Conservation (phyloP, 805 yeast species). For the Spathaspora passalidarum region DNA sequence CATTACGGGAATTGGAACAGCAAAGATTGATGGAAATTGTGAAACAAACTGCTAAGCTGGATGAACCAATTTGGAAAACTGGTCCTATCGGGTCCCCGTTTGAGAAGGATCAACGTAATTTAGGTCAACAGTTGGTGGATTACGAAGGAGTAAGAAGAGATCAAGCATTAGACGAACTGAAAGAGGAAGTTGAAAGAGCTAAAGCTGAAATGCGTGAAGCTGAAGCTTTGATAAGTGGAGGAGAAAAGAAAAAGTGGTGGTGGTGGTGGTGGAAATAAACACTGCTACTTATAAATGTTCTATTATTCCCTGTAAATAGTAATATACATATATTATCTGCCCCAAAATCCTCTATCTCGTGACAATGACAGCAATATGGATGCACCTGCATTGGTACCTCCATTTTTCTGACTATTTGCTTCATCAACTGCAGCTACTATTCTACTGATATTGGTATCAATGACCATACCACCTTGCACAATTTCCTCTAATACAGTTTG, state of each 20-base stretch:
- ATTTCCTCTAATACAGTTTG: constrained; percentile 90
- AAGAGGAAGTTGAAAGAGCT: constrained; percentile 33
- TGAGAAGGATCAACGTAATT: constrained; percentile 45
- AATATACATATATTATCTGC: constrained; percentile 6
- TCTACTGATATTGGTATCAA: constrained; percentile 79
- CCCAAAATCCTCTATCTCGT: constrained; percentile 28
- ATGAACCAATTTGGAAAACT: constrained; percentile 82
- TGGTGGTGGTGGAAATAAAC: constrained; percentile 1
- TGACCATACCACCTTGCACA: constrained; percentile 97
- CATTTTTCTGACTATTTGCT: constrained; percentile 51
- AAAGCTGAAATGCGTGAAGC: constrained; percentile 27
- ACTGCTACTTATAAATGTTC: background rate
- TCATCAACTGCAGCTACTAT: constrained; percentile 84
- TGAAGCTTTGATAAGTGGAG: constrained; percentile 8
- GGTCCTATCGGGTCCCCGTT: constrained; percentile 70
- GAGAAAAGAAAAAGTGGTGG: constrained; percentile 8
- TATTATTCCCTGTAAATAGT: constrained; percentile 3
- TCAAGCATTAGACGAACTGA: constrained; percentile 38
- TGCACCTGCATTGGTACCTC: constrained; percentile 19
- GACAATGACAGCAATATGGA: constrained; percentile 24
- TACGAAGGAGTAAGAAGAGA: constrained; percentile 48
- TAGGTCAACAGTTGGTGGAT: constrained; percentile 35
- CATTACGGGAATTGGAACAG: constrained; percentile 64
- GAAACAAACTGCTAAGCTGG: constrained; percentile 56
- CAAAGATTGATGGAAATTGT: constrained; percentile 67